These are phyloP conservation scores for Termitomyces sp. DNA, from an alignment of 768 basidiomycete species.

Conservation along the genomic window DNA sequence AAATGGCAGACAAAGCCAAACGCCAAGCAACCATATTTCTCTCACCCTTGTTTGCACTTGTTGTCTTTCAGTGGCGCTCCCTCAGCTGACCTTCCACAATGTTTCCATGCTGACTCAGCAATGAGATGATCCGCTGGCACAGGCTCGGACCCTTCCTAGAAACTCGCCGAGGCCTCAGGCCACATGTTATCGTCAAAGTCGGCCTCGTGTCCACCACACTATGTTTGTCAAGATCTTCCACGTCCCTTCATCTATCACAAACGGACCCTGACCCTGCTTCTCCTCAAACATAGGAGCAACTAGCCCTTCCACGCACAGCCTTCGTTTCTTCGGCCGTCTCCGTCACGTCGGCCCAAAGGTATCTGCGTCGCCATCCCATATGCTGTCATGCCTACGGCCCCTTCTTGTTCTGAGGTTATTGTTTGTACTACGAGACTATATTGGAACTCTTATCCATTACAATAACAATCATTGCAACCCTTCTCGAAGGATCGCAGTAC, in stretches of 20 bases:
- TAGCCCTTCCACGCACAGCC: neutral
- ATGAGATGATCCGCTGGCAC: too few relatives aligned
- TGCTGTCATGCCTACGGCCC: neutral
- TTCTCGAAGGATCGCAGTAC: neutral
- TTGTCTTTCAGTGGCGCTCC: conserved; percentile 18
- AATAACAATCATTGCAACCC: neutral
- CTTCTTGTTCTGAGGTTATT: neutral
- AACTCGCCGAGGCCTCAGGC: neutral
- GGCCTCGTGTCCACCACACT: neutral
- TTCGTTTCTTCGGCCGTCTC: neutral
- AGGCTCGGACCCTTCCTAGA: neutral
- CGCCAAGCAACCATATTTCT: conserved; percentile 8
- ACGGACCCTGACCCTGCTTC: neutral
- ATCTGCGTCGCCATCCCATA: neutral
- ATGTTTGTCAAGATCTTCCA: neutral
- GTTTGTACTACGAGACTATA: neutral
- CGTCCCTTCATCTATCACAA: neutral
- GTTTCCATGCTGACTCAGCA: neutral
- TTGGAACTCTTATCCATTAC: too few relatives aligned
- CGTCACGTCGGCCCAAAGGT: neutral
- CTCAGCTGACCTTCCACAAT: neutral
- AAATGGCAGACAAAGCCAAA: conserved; percentile 9
- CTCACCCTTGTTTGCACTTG: conserved; percentile 17
- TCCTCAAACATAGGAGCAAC: neutral
- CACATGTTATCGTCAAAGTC: neutral